phyloP scores from a whole-genome alignment of 352 stramenopile species.

The Saprolegnia diclina region DNA sequence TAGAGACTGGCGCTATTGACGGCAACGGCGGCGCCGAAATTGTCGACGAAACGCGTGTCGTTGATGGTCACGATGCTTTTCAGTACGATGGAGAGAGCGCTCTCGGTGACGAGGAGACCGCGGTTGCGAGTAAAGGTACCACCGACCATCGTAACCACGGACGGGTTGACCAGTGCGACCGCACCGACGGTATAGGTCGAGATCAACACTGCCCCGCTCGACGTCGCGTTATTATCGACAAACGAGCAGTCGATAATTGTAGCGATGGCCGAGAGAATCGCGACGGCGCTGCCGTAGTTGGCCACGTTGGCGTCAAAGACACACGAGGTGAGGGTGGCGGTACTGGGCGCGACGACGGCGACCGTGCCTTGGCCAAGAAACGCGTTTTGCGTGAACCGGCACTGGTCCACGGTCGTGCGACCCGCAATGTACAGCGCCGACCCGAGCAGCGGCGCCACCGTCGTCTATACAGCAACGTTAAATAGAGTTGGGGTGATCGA shows the following conservation, averaged over 20 bases:
- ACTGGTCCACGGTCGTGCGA: background rate
- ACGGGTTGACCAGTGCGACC: background rate
- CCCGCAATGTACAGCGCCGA: conserved; percentile 5
- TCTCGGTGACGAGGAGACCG: background rate
- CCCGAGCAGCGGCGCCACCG: conserved; percentile 5
- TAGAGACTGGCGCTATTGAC: conserved; percentile 11
- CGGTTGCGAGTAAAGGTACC: conserved; percentile 5
- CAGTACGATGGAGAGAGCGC: background rate
- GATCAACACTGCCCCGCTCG: background rate
- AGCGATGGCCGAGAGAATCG: conserved; percentile 9
- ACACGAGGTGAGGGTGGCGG: background rate
- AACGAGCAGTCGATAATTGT: background rate
- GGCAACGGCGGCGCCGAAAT: background rate
- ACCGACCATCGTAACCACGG: background rate
- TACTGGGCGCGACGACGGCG: conserved; percentile 13
- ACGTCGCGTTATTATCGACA: background rate
- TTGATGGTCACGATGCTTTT: background rate
- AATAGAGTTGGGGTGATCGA: background rate
- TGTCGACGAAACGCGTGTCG: background rate
- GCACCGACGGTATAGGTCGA: background rate
- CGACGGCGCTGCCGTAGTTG: background rate
- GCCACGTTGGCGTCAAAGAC: conserved; percentile 11
- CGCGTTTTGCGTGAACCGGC: background rate
- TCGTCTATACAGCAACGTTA: conserved; percentile 3
- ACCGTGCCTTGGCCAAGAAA: conserved; percentile 12